Conservation (phyloP, 352 stramenopile genomes). For the Pythium aristosporum region DNA sequence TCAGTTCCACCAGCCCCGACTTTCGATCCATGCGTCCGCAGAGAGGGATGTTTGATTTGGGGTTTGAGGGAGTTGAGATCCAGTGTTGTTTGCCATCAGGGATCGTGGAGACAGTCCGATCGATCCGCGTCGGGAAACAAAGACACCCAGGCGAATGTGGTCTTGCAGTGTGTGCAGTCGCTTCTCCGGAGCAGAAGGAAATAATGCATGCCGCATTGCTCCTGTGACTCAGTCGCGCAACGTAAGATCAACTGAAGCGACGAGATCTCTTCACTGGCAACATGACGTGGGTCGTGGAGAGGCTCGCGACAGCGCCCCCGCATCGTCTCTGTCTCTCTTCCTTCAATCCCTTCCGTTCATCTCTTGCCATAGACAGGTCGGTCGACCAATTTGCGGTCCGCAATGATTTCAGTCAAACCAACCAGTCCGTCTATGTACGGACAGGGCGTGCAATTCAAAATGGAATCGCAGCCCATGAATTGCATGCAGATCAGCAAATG, state of each 20-base stretch:
- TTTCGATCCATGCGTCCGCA: no score
- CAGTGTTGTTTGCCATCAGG: no score
- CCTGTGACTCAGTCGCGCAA: constrained; percentile 15
- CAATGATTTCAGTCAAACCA: neutral
- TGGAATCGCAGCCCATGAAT: neutral
- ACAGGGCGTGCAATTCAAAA: neutral
- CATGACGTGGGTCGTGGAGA: constrained; percentile 1
- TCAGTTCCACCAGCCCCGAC: no score
- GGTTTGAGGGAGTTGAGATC: no score
- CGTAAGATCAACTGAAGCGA: constrained; percentile 10
- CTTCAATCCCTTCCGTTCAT: neutral
- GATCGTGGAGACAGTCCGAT: no score
- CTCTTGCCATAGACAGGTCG: neutral
- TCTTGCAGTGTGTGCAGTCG: no score
- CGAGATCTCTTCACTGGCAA: constrained; percentile 20
- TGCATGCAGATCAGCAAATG: neutral
- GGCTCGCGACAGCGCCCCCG: neutral
- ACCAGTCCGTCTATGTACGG: no score
- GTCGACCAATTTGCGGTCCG: neutral
- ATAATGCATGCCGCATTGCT: no score
- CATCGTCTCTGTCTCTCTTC: neutral
- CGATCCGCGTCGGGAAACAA: no score
- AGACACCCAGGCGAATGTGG: no score
- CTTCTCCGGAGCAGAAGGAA: no score
- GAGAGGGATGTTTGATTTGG: no score